Conservation (phyloP, 805 yeast species). For the Myxozyma neotropica region DNA sequence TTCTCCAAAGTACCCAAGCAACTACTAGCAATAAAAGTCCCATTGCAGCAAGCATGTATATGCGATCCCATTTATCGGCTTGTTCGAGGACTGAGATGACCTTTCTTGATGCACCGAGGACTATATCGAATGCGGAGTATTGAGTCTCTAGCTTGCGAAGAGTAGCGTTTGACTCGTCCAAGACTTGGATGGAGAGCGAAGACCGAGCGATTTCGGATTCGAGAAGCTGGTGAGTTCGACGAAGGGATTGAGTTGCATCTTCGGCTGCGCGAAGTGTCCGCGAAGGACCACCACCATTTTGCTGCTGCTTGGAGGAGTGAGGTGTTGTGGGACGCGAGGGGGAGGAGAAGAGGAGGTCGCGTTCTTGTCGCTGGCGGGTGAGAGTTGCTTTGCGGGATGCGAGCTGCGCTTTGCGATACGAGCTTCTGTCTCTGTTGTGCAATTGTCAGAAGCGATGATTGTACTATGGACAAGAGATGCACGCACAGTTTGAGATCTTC, state of each 20-base stretch:
- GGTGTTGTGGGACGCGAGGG: background rate
- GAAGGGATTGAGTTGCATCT: conserved; percentile 39
- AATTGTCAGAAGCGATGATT: too few relatives aligned
- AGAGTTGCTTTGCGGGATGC: conserved; percentile 15
- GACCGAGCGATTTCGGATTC: conserved; percentile 46
- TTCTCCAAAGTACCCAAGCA: conserved; percentile 45
- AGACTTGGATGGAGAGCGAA: conserved; percentile 44
- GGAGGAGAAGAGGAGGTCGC: conserved; percentile 6
- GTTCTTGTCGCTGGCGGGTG: conserved; percentile 3
- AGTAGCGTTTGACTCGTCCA: conserved; percentile 44
- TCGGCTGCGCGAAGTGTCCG: conserved; percentile 34
- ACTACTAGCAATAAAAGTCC: conserved; percentile 45
- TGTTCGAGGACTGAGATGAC: conserved; percentile 45
- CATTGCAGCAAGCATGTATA: conserved; percentile 44
- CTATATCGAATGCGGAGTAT: conserved; percentile 45
- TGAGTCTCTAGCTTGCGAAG: conserved; percentile 42
- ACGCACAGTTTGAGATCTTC: conserved; percentile 26
- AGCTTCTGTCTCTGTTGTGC: conserved; percentile 23
- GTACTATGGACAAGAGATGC: background rate
- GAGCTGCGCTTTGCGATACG: conserved; percentile 37
- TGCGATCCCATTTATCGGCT: conserved; percentile 47
- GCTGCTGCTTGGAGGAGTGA: background rate
- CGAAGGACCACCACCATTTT: background rate
- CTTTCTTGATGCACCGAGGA: conserved; percentile 43
- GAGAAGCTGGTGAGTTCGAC: conserved; percentile 44